These are phyloP conservation scores for Termitomyces sp. DNA, from an alignment of 768 basidiomycete genomes.

Conservation along the genomic window DNA sequence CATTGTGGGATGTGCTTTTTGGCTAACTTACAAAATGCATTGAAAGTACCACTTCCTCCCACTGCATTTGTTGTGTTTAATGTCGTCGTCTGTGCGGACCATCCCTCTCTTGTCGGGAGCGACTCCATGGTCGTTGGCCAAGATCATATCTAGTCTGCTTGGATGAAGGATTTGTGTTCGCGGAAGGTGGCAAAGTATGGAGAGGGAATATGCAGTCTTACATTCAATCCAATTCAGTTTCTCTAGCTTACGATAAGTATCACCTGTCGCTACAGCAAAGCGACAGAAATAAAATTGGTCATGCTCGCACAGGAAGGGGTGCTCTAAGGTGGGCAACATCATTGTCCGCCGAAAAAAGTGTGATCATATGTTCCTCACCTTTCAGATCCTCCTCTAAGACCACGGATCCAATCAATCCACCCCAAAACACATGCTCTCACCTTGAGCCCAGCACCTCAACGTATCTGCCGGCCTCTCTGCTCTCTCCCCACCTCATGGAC, in stretches of 20 bases:
- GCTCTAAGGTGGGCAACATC: conserved; percentile 49
- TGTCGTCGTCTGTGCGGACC: conserved; percentile 28
- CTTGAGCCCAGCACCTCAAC: conserved; percentile 32
- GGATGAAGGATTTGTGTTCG: conserved; percentile 41
- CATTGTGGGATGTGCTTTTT: conserved; percentile 44
- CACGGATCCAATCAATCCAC: conserved; percentile 37
- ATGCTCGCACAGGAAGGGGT: conserved; percentile 42
- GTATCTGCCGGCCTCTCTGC: conserved; percentile 33
- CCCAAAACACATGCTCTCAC: conserved; percentile 37
- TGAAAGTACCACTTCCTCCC: conserved; percentile 40
- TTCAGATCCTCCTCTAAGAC: background rate
- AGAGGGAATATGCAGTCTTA: conserved; percentile 29
- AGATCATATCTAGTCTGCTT: conserved; percentile 54
- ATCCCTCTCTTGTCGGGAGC: conserved; percentile 27
- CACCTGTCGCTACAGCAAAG: conserved; percentile 24
- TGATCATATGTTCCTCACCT: background rate
- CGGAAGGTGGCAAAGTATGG: conserved; percentile 40
- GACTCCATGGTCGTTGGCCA: conserved; percentile 30
- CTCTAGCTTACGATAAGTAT: background rate
- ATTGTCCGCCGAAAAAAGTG: conserved; percentile 40
- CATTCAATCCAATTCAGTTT: background rate
- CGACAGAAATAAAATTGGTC: conserved; percentile 40
- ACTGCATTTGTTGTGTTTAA: conserved; percentile 38
- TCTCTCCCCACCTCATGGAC: conserved; percentile 25
- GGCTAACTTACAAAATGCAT: conserved; percentile 30